These are phyloP conservation scores for Phytophthora cryptogea DNA, from an alignment of 352 stramenopile genomes.

Conservation along the genomic window DNA sequence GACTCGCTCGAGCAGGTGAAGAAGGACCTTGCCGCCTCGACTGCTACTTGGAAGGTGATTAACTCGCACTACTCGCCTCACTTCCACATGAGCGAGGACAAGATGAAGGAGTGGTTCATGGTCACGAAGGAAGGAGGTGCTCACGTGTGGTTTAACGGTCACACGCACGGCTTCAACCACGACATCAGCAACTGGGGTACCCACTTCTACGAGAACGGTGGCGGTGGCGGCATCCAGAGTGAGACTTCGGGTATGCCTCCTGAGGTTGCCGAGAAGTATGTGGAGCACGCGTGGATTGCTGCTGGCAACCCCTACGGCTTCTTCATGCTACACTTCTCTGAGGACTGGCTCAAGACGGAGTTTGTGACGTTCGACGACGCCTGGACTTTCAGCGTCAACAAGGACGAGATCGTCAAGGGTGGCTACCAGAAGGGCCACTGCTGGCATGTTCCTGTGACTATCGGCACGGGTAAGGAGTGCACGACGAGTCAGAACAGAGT, in stretches of 20 bases:
- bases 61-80: constrained; percentile 92
- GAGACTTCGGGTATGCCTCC: constrained; percentile 82
- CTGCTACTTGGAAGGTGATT: constrained; percentile 85
- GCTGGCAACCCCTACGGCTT: constrained; percentile 84
- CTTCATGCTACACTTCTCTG: constrained; percentile 83
- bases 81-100: constrained; percentile 89
- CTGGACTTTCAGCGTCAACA: constrained; percentile 81
- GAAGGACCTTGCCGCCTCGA: constrained; percentile 72
- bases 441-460: constrained; percentile 82
- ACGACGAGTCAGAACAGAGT: constrained; percentile 31
- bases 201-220: constrained; percentile 89
- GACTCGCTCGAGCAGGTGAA: constrained; percentile 70
- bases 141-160: constrained; percentile 83
- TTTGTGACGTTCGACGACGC: constrained; percentile 84
- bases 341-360: constrained; percentile 85
- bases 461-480: constrained; percentile 70
- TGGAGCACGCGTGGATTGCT: constrained; percentile 83
- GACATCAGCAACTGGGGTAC: constrained; percentile 85
- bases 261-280: constrained; percentile 74
- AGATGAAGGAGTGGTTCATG: constrained; percentile 90
- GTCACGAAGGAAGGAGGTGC: constrained; percentile 79
- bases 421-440: constrained; percentile 84
- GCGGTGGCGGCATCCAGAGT: constrained; percentile 84
- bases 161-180: constrained; percentile 90
- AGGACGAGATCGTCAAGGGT: constrained; percentile 77